These are phyloP conservation scores for Serendipita indica DNA, from an alignment of 768 basidiomycete species.

Conservation along the genomic window DNA sequence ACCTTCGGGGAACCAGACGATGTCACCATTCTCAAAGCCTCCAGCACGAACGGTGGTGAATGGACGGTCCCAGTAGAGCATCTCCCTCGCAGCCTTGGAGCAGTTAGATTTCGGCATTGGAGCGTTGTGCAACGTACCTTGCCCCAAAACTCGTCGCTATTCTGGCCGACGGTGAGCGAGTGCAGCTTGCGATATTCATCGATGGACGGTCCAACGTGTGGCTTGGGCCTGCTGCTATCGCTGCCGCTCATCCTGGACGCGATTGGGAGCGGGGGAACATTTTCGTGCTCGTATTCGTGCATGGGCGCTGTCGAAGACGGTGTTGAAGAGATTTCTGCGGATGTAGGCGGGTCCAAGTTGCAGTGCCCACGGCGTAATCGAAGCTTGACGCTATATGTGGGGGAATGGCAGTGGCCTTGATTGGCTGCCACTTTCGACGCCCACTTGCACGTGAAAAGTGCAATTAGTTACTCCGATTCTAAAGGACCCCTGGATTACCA, in stretches of 20 bases:
- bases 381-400: too few relatives aligned
- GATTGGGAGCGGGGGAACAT: constrained; percentile 43
- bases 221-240: constrained; percentile 42
- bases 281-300: constrained; percentile 17
- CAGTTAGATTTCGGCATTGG: constrained; percentile 34
- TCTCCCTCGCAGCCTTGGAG: constrained; percentile 48
- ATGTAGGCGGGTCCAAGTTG: too few relatives aligned
- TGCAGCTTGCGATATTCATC: constrained; percentile 59
- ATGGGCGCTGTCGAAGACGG: constrained; percentile 13
- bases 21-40: constrained; percentile 69
- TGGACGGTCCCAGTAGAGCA: constrained; percentile 74
- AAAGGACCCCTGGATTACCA: too few relatives aligned
- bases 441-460: too few relatives aligned
- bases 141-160: constrained; percentile 79
- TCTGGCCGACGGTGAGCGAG: constrained; percentile 53
- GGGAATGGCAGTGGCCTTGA: too few relatives aligned
- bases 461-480: too few relatives aligned
- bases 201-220: constrained; percentile 68
- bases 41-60: constrained; percentile 81
- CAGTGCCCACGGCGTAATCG: too few relatives aligned
- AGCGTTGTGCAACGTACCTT: constrained; percentile 33
- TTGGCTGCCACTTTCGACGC: too few relatives aligned
- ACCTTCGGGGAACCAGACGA: constrained; percentile 95
- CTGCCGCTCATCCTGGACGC: constrained; percentile 51
- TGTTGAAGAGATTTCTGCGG: too few relatives aligned